Conservation (phyloP, 805 yeast genomes). For the Soucietia sequanensis region DNA sequence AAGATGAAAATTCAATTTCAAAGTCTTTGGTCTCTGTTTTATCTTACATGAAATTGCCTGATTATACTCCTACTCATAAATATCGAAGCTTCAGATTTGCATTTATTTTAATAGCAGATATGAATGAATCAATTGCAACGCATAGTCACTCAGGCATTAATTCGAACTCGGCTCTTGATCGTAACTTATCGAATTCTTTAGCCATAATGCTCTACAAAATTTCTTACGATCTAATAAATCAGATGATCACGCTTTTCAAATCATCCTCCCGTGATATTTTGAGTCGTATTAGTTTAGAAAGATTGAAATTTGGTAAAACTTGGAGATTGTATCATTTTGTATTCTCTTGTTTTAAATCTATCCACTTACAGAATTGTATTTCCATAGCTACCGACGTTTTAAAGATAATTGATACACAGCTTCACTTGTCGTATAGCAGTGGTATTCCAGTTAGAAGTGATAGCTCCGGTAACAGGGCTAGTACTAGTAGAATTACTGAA, state of each 20-base stretch:
- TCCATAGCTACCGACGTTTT: not conserved
- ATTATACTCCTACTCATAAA: constrained; percentile 1
- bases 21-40: constrained; percentile 1
- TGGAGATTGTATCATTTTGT: constrained; percentile 13
- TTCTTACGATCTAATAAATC: not conserved
- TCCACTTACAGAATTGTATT: constrained; percentile 17
- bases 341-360: constrained; percentile 16
- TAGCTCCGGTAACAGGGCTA: not conserved
- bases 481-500: too few species aligned
- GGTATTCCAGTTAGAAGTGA: not conserved
- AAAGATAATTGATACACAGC: not conserved
- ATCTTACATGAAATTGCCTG: constrained; percentile 1
- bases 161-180: not conserved
- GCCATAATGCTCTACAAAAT: constrained; percentile 3
- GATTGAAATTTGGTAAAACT: constrained; percentile 5
- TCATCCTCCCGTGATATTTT: not conserved
- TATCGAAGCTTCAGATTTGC: constrained; percentile 2
- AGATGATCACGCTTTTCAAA: not conserved
- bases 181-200: not conserved
- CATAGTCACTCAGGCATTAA: constrained; percentile 13
- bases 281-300: constrained; percentile 1
- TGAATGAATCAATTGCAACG: constrained; percentile 2
- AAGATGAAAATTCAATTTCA: not conserved
- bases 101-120: constrained; percentile 10
- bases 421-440: constrained; percentile 1